Evolutionary conservation across 192 early-diverging fungal genomes (phyloP), one percentile per base, ranked within the genome.

Genomic region (Coemansia sp.): DNA sequence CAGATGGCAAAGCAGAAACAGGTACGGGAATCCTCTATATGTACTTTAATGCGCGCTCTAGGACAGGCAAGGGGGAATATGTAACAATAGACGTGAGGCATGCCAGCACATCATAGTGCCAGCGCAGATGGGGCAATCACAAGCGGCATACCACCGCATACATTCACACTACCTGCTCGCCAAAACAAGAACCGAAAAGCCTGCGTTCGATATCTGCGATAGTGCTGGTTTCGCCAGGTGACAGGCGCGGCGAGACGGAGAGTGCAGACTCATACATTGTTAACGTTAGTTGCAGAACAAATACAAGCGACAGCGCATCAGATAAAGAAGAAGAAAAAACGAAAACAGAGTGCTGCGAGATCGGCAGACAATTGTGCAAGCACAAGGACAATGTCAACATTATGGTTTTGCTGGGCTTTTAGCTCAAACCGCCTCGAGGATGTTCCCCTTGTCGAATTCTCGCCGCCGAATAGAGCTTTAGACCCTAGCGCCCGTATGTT

Each of bases 181-280:
- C 48, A 52, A 56, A 32, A 60, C 68, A 56, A 13, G 61, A 48
- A 43, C 61, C 43, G 65, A 81, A 64, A 53, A 81, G 65, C 65
- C 68, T 72, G 40, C 63, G 63, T 61, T 81, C 74, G 56, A 81
- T 68, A 56, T 81, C 79, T 67, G 79, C 79, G 65, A 72, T 63
- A 52, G 70, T 62, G 61, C 61, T 52, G 48, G 70, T 62, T 39
- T 67, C 67, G 13, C 60, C 63, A 3, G 66, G 44, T 37, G 61
- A 54, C 52, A 54, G 21, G 26, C 10, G 52, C 21, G 21, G 56
- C 54, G 45, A 38, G 21, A 47, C 16, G 40, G 56, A 41, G 61
- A 54, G 59, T 38, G 54, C 37, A 18, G 66, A 41, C 39, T 57
- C 32, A 45, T 42, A 66, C 70, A 72, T 72, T 62, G 60, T 64